Evolutionary conservation across 1,284 basidiomycete genomes (phyloP).

Genomic region (Pseudozyma thailandica): DNA sequence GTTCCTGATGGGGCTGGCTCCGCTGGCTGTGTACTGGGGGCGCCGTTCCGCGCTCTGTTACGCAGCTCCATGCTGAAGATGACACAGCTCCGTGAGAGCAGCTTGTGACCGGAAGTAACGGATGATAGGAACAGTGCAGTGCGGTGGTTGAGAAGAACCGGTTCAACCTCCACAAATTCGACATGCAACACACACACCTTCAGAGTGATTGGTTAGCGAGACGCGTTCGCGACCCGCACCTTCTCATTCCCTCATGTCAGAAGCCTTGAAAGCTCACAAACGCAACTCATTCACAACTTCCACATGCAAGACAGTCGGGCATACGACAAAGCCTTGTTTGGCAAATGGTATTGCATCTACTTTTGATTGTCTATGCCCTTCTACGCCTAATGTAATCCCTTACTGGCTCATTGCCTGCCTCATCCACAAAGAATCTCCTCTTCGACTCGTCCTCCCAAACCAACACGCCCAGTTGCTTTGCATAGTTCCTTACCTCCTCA

Average conservation of each 20-base stretch:
- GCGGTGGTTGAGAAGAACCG: neutral
- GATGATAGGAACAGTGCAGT: neutral
- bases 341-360: slow-evolving; percentile 1
- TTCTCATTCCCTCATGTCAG: neutral
- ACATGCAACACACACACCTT: neutral
- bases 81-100: neutral
- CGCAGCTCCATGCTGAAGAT: neutral
- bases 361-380: slow-evolving; percentile 33
- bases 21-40: neutral
- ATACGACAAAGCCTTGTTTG: neutral
- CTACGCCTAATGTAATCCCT: slow-evolving; percentile 58
- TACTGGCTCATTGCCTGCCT: slow-evolving; percentile 73
- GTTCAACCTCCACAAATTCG: neutral
- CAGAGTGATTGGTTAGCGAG: neutral
- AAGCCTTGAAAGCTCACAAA: neutral
- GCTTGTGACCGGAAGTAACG: neutral
- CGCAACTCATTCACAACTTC: too few species aligned
- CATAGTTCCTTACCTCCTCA: slow-evolving; percentile 85
- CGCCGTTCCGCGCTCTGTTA: slow-evolving; percentile 3
- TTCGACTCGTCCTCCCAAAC: slow-evolving; percentile 79
- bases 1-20: neutral
- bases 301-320: too few species aligned
- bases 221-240: neutral
- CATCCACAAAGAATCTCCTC: slow-evolving; percentile 83
- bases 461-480: slow-evolving; percentile 81